A percentile compares a stretch with the other conserved stretches of the same genome.
Conservation (phyloP, 2,329 filamentous ascomycete genomes). For the Penicillium janthinellum region DNA sequence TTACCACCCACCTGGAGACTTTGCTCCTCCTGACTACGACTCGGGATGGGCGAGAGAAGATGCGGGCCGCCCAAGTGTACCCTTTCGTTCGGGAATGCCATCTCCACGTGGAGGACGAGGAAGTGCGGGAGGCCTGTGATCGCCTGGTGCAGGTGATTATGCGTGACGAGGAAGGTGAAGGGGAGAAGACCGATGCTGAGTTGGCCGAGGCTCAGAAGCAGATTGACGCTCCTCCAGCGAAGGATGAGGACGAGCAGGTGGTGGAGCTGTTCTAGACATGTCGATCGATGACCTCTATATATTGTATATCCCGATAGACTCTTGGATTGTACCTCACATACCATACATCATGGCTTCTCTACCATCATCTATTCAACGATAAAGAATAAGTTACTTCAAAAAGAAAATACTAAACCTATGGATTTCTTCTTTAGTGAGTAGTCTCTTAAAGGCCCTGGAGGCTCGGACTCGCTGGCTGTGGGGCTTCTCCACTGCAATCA, state of each 20-base stretch:
- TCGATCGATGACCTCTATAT: neutral
- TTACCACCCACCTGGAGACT: constrained; percentile 88
- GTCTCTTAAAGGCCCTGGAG: neutral
- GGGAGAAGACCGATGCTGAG: constrained; percentile 44
- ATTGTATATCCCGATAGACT: constrained; percentile 1
- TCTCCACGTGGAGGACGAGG: constrained; percentile 73
- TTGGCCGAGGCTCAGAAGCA: constrained; percentile 42
- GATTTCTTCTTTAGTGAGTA: neutral
- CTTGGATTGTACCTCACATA: neutral
- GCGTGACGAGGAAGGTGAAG: constrained; percentile 70
- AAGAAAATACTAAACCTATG: no score
- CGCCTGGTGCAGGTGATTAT: constrained; percentile 86
- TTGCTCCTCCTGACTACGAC: constrained; percentile 81
- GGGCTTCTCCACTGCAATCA: neutral
- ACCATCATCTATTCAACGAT: neutral
- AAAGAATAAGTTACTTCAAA: no score
- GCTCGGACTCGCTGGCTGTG: neutral
- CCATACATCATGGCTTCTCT: neutral
- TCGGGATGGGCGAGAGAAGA: constrained; percentile 68
- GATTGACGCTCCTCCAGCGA: constrained; percentile 36
- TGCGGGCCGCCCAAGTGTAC: constrained; percentile 81
- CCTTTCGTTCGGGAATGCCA: constrained; percentile 87
- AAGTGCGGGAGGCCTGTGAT: constrained; percentile 81
- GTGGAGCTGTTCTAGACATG: constrained; percentile 47
- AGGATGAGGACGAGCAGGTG: constrained; percentile 50